A percentile compares a stretch with the other conserved stretches of the same genome.
Evolutionary conservation across 2,329 filamentous ascomycete species (phyloP).

Genomic region (Sphaerulina vaccinii): DNA sequence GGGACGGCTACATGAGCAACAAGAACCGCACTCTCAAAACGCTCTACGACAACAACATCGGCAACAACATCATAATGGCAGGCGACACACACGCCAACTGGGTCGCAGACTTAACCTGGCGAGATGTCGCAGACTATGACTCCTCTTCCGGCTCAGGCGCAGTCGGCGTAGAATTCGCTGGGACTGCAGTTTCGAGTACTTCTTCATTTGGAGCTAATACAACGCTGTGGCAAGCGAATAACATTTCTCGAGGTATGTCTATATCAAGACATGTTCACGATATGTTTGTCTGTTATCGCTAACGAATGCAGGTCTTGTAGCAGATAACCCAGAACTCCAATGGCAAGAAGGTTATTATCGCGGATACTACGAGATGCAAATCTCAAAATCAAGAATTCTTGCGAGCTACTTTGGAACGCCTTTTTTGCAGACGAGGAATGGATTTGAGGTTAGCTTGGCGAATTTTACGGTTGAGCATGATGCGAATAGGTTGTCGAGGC

Average conservation of each 20-base stretch:
- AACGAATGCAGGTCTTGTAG: constrained; percentile 54
- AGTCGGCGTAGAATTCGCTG: constrained; percentile 56
- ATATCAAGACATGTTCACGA: constrained; percentile 54
- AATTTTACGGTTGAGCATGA: constrained; percentile 67
- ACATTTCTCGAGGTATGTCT: too few species aligned
- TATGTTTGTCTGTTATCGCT: constrained; percentile 50
- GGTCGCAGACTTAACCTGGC: constrained; percentile 48
- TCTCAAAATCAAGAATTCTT: constrained; percentile 57
- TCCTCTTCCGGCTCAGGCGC: constrained; percentile 40
- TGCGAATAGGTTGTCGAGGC: constrained; percentile 57
- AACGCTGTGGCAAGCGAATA: constrained; percentile 53
- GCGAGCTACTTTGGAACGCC: constrained; percentile 66
- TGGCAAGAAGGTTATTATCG: constrained; percentile 74
- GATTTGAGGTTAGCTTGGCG: constrained; percentile 64
- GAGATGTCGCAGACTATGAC: constrained; percentile 42
- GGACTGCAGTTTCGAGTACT: constrained; percentile 63
- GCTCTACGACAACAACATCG: constrained; percentile 66
- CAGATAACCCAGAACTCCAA: constrained; percentile 61
- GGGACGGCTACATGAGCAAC: constrained; percentile 68
- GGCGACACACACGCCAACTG: constrained; percentile 70
- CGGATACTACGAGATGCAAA: constrained; percentile 67
- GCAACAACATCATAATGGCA: constrained; percentile 70
- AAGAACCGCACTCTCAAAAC: constrained; percentile 68
- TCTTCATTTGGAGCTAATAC: constrained; percentile 61
- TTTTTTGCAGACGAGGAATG: constrained; percentile 58